Evolutionary conservation across 2,329 filamentous ascomycete species (phyloP).

Genomic region (Rasamsonia emersonii): DNA sequence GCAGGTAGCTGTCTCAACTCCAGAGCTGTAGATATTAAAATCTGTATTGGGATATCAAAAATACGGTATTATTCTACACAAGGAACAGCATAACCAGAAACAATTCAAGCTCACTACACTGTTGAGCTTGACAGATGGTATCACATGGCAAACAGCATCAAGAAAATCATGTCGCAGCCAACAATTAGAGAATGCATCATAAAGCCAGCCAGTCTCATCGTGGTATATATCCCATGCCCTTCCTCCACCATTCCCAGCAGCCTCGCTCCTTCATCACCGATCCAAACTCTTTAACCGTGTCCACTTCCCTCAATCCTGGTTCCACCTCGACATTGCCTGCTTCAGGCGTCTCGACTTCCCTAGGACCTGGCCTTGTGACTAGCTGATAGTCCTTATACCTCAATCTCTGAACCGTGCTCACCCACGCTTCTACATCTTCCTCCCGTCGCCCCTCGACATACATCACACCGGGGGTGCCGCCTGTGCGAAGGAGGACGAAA

Average conservation of each 20-base stretch:
- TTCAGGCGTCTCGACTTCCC: conserved; percentile 15
- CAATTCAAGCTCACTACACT: too few species aligned
- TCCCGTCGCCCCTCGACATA: conserved; percentile 58
- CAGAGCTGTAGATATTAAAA: too few species aligned
- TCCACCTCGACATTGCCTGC: conserved; percentile 3
- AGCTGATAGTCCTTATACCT: conserved; percentile 68
- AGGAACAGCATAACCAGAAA: too few species aligned
- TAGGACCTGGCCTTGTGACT: conserved; percentile 42
- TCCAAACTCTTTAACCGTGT: conserved; percentile 57
- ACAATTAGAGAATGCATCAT: too few species aligned
- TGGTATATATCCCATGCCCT: conserved; percentile 50
- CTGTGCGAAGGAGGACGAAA: conserved; percentile 58
- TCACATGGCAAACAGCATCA: too few species aligned
- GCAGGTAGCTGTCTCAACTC: too few species aligned
- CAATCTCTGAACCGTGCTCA: conserved; percentile 53
- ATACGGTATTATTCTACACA: too few species aligned
- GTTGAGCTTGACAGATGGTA: too few species aligned
- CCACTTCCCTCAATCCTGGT: conserved; percentile 47
- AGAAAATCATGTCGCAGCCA: too few species aligned
- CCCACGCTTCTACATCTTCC: conserved; percentile 52
- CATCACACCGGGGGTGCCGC: conserved; percentile 67
- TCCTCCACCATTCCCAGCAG: conserved; percentile 57
- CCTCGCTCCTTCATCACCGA: conserved; percentile 52
- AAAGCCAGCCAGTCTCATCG: too few species aligned
- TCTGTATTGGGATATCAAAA: too few species aligned